Evolutionary conservation across 129 eudicot genomes (phyloP), one percentile per base, ranked within the genome.

Genomic region (Pittosporum tobira): DNA sequence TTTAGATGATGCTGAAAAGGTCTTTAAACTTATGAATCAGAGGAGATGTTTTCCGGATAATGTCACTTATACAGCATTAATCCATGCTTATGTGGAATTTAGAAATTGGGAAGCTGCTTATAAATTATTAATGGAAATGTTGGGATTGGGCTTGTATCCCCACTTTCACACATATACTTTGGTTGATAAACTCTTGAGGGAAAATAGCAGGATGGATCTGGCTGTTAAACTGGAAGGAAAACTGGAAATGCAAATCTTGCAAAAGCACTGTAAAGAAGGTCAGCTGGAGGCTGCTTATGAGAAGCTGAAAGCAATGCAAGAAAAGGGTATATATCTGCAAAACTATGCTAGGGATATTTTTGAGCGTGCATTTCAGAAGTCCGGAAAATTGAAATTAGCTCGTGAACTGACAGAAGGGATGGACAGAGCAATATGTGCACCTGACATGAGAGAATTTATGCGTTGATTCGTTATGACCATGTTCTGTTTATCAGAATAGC

Each of bases 261-360:
- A 49, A 49, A 49, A 20, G 12, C 55, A 49, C 3, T 49, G 55
- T 49, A 49, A 49, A 49, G 55, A 49, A 49, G 55, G 55, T 22
- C 55, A 7, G 25, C 8, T 49, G 23, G 55, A 49, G 28, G 55
- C 29, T 21, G 55, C 55, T 49, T 49, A 49, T 49, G 28, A 49
- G 55, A 49, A 19, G 28, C 27, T 49, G 14, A 22, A 29, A 1
- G 21, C 55, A 49, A 49, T 49, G 55, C 28, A 6, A 11, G 27
- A 49, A 49, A 49, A 49, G 55, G 55, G 55, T 49, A 49, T 49
- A 14, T 49, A 49, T 15, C 55, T 25, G 5, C 55, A 28, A 49
- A 49, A 10, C 7, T 49, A 49, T 11, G 29, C 22, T 14, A 49
- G 30, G 55, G 55, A 49, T 7, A 29, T 25, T 22, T 49, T 49